These are phyloP conservation scores for Laburnicola sp. DNA, from an alignment of 2,329 filamentous ascomycete genomes.

Conservation along the genomic window DNA sequence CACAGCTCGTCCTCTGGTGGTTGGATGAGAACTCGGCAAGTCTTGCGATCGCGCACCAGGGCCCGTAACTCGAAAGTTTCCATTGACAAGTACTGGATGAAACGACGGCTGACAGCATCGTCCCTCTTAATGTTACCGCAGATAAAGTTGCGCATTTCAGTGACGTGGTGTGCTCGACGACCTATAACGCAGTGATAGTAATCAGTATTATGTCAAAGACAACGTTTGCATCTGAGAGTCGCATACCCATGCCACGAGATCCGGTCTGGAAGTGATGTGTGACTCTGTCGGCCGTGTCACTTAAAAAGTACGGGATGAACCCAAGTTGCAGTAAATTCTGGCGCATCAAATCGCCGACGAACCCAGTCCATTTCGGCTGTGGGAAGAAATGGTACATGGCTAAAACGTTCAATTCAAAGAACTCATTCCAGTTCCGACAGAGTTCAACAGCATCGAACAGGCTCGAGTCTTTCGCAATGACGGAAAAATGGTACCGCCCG, in stretches of 20 bases:
- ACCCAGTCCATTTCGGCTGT: constrained; percentile 50
- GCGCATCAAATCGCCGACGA: constrained; percentile 45
- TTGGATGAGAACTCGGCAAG: constrained; percentile 41
- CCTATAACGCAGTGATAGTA: background rate
- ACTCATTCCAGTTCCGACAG: constrained; percentile 57
- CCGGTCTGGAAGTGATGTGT: constrained; percentile 40
- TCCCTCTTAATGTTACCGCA: constrained; percentile 50
- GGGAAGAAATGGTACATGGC: constrained; percentile 54
- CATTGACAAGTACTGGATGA: constrained; percentile 51
- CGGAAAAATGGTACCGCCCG: constrained; percentile 56
- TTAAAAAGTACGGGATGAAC: constrained; percentile 44
- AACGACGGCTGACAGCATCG: constrained; percentile 47
- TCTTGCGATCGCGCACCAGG: constrained; percentile 49
- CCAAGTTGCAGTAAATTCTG: constrained; percentile 50
- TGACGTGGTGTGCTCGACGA: constrained; percentile 40
- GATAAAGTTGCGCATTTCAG: constrained; percentile 48
- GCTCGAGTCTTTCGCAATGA: constrained; percentile 54
- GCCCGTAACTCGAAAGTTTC: constrained; percentile 42
- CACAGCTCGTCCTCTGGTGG: constrained; percentile 47
- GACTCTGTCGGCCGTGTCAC: constrained; percentile 37
- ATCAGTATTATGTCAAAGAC: too few relatives aligned
- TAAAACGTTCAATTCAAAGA: constrained; percentile 54
- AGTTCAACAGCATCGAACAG: constrained; percentile 51
- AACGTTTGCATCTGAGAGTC: background rate
- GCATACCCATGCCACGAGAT: constrained; percentile 29